Evolutionary conservation across 768 basidiomycete genomes (phyloP), one percentile per base, ranked within the genome.

Genomic region (Tricholoma terreum): DNA sequence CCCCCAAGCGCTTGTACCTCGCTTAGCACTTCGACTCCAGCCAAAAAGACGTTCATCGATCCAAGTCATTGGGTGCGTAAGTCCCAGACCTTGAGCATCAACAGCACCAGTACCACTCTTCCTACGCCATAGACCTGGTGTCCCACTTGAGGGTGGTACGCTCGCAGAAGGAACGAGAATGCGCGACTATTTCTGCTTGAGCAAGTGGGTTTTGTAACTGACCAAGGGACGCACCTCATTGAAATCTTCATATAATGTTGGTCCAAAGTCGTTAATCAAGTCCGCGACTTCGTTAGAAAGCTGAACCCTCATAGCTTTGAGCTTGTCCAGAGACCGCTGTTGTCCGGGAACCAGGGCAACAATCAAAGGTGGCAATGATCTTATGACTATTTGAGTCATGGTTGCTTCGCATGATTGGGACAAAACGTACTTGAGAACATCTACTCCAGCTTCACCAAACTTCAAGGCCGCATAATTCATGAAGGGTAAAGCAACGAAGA

Each of bases 371-470:
- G 92, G 84, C 31, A 98, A 78, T 15, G 95, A 97, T 70, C 94
- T 97, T 50, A 22, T 17, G 57, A 54, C 10, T 64, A 54, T 50
- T 27, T 59, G 56, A 52, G 51, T 50, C 30, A 48, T 31, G 14
- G 34, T 27, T 27, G 50, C 43, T 51, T 52, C 9, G 17, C n/a
- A 59, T 35, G 22, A 9, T 21, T 10, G 33, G 38, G 11, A 17
- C 46, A 30, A 6, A 4, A 74, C 89, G 63, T 64, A 95, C 94
- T 98, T 98, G 54, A 94, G 79, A 24, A 98, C 94, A 65, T 98
- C 96, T 85, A 97, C 88, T 21, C 95, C 96, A 33, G 95, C 96
- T 70, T 98, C 96, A 42, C 96, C 96, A 65, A 98, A 98, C 71
- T 97, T 96, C 52, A 98, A 81, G 6, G 96, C 92, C 5, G 93